Base-by-base conservation (phyloP, 257 asterid species). In the Linderniella brevidens region DNA sequence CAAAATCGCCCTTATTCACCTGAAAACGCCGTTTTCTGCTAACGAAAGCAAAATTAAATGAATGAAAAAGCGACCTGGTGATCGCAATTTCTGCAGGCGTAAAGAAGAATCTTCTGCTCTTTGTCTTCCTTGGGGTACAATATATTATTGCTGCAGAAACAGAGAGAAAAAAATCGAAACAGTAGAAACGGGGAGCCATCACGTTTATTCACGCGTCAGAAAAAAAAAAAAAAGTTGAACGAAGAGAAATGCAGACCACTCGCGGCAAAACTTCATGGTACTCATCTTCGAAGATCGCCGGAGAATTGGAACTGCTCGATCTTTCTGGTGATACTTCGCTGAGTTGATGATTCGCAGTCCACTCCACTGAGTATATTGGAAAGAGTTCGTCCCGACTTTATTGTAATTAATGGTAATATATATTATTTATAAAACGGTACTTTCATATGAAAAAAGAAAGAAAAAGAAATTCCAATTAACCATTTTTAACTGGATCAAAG, bases 181-280 rank as follows among this genome's bases (percentile, higher is more conserved):
- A 41, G 15, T 29, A 13, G 12, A 1, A 48, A 39, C 17, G 11
- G 39, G 4, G 40, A 14, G 2, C 14, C 16, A 12, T 17, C 9
- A 19, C 16, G 1, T 4, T 17, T 15, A 36, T 36, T 17, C 37
- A 44, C 0, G 8, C 0, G 0, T 35, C n/a, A 5, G 8, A 6
- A 4, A 11, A 5, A 40, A 53, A 6, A 4, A 11, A 5, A 40
- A 53, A 7, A 37, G 11, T 48, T 0, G 37, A 49, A 13, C 3
- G 3, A 17, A 19, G 38, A 51, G 36, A 11, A 19, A 60, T 25
- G 25, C 76, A 17, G 50, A 85, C 98, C 98, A 85, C 71, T 81
- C 94, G 13, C 98, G 90, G 79, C 98, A 90, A 69, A 90, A 90
- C 62, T 81, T 90, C 98, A 90, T 85, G 64, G 96, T 79, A 90